Conservation (phyloP, 2,329 filamentous ascomycete genomes). For the Verticillium tricorpus region DNA sequence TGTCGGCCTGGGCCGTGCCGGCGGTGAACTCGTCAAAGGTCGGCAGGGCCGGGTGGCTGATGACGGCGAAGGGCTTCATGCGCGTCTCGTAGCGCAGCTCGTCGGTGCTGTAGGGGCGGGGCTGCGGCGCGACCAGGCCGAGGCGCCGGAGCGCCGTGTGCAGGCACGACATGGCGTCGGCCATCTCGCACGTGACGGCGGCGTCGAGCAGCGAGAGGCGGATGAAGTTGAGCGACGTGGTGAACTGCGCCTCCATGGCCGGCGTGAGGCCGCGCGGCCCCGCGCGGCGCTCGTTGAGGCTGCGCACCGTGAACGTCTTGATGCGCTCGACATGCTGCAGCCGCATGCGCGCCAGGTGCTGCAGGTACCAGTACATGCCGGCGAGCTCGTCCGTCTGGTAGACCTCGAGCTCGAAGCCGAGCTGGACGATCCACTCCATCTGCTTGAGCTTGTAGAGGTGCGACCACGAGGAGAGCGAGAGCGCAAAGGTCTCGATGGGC, state of each 20-base stretch:
- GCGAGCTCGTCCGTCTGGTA: conserved; percentile 82
- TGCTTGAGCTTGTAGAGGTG: conserved; percentile 86
- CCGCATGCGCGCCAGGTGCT: conserved; percentile 65
- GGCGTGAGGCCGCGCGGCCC: conserved; percentile 16
- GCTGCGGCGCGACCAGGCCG: conserved; percentile 42
- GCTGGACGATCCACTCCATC: conserved; percentile 81
- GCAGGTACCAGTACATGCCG: conserved; percentile 88
- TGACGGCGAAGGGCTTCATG: conserved; percentile 74
- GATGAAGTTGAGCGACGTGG: conserved; percentile 48
- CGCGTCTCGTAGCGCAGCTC: conserved; percentile 73
- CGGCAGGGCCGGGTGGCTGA: conserved; percentile 65
- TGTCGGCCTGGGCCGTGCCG: conserved; percentile 35
- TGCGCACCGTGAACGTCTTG: conserved; percentile 54
- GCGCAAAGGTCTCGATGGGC: conserved; percentile 54
- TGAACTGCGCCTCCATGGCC: conserved; percentile 36
- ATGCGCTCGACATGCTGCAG: conserved; percentile 70
- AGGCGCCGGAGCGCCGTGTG: conserved; percentile 64
- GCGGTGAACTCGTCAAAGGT: conserved; percentile 55
- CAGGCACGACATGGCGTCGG: conserved; percentile 53
- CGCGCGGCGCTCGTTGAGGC: conserved; percentile 23
- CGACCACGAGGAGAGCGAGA: conserved; percentile 81
- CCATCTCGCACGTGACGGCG: conserved; percentile 54
- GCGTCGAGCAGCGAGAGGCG: conserved; percentile 61
- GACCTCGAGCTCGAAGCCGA: conserved; percentile 90
- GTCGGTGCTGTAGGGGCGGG: conserved; percentile 62